These are phyloP conservation scores for Mucor irregularis DNA, from an alignment of 371 early-diverging fungal genomes.

Conservation along the genomic window DNA sequence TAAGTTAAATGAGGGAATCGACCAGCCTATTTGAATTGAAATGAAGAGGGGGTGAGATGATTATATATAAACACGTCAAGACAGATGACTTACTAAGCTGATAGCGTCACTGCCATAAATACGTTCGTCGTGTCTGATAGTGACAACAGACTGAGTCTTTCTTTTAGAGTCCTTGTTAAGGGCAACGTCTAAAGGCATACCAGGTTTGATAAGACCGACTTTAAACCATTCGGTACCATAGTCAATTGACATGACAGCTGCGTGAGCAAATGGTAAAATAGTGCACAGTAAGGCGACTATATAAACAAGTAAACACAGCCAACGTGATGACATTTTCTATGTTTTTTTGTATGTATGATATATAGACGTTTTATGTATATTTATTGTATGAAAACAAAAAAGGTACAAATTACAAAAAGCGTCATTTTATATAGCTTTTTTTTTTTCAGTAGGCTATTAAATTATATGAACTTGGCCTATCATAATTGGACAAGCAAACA, in stretches of 20 bases:
- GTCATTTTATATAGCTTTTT: too few species aligned
- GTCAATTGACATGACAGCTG: constrained; percentile 93
- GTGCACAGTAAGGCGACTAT: constrained; percentile 21
- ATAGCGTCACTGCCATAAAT: constrained; percentile 89
- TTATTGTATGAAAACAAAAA: too few species aligned
- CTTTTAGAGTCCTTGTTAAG: constrained; percentile 95
- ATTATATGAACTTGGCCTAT: too few species aligned
- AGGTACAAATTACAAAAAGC: too few species aligned
- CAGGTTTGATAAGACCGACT: constrained; percentile 90
- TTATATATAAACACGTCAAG: background rate
- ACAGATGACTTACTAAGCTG: constrained; percentile 62
- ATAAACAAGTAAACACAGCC: constrained; percentile 23
- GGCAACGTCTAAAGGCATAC: constrained; percentile 89
- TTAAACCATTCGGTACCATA: constrained; percentile 97
- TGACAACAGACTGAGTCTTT: constrained; percentile 85
- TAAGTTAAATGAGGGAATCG: constrained; percentile 86
- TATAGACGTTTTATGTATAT: too few species aligned
- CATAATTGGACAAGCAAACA: too few species aligned
- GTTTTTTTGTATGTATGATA: too few species aligned
- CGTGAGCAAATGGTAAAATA: constrained; percentile 25
- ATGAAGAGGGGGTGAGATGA: background rate
- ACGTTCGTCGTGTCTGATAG: constrained; percentile 79
- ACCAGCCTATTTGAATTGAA: constrained; percentile 59
- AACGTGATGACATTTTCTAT: constrained; percentile 21
- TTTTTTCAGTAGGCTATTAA: too few species aligned